Conservation (phyloP, 768 basidiomycete genomes). For the Boletus rufocinnamomeus region DNA sequence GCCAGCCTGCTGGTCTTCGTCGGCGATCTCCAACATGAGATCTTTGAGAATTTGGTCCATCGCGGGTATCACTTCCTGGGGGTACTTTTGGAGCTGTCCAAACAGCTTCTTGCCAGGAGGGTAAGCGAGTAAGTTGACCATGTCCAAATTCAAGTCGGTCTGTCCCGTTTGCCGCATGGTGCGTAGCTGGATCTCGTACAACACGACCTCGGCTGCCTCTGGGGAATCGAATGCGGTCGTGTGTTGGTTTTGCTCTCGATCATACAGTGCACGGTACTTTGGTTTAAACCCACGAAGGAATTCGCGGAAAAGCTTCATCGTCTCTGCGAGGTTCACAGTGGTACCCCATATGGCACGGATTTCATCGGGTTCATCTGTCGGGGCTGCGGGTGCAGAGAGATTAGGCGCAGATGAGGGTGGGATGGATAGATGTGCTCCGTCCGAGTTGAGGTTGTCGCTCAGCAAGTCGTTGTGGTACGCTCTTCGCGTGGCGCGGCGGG, state of each 20-base stretch:
- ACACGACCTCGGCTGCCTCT: constrained; percentile 62
- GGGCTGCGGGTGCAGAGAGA: constrained; percentile 61
- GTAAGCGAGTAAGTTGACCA: constrained; percentile 82
- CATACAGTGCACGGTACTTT: constrained; percentile 78
- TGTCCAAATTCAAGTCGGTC: constrained; percentile 90
- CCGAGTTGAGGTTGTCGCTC: constrained; percentile 51
- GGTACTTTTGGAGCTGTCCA: constrained; percentile 85
- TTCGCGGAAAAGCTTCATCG: constrained; percentile 87
- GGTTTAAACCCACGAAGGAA: constrained; percentile 92
- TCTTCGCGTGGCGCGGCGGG: constrained; percentile 22
- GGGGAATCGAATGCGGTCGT: constrained; percentile 56
- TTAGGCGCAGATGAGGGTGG: constrained; percentile 56
- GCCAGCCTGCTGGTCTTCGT: constrained; percentile 72
- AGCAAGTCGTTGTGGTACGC: constrained; percentile 25
- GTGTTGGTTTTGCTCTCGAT: constrained; percentile 59
- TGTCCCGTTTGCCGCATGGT: constrained; percentile 91
- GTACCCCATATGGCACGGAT: constrained; percentile 98
- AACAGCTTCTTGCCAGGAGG: constrained; percentile 83
- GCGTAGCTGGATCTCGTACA: constrained; percentile 82
- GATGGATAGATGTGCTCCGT: constrained; percentile 56
- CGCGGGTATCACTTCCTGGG: constrained; percentile 94
- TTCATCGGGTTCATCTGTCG: constrained; percentile 76
- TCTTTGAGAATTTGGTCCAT: constrained; percentile 98
- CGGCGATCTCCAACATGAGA: constrained; percentile 84
- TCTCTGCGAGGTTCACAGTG: constrained; percentile 87